Evolutionary conservation across 2,329 filamentous ascomycete genomes (phyloP), one percentile per base, ranked within the genome.

Genomic region (Xylariaceae sp.): DNA sequence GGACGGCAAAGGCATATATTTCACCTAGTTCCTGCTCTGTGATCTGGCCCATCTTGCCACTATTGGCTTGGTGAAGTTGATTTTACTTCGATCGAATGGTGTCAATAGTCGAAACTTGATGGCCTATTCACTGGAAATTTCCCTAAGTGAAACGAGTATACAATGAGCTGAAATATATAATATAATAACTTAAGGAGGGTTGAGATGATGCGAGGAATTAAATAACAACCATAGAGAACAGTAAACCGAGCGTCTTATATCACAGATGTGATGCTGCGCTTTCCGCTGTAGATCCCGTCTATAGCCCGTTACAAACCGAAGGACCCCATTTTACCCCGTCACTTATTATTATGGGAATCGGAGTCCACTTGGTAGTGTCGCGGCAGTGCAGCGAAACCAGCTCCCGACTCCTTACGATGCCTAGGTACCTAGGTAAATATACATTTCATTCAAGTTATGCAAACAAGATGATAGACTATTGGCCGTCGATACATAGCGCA

Each of bases 1-100:
- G 81, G 26, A 92, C 73, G 1, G 90, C 88, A 70, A 92, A 92
- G 17, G 76, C 75, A 71, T 91, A 90, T 65, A 91, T 86, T 44
- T 85, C 83, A 58, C 83, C 77, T 21, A 92, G 75, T 47, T 90
- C 82, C 28, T 75, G 56, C 33, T 76, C 71, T 50, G 70, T 72
- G 45, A 77, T 64, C 1, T 65, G 45, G 34, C 46, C 12, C 51
- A 64, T 63, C 2, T 47, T 17, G 31, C 12, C 11, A 34, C 14
- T 7, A 4, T 44, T n/a, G n/a, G 7, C 26, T 41, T 24, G 37
- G 16, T 23, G 19, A 16, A 12, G 19, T n/a, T 24, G n/a, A 12
- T n/a, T 31, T 5, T 2, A 26, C 28, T 41, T 29, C 12, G 26
- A 24, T 16, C 36, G 45, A 34, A 11, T 16, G 6, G n/a, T n/a